Conservation (phyloP, 108 stramenopile species). For the Pinguiococcus pyrenoidosus region DNA sequence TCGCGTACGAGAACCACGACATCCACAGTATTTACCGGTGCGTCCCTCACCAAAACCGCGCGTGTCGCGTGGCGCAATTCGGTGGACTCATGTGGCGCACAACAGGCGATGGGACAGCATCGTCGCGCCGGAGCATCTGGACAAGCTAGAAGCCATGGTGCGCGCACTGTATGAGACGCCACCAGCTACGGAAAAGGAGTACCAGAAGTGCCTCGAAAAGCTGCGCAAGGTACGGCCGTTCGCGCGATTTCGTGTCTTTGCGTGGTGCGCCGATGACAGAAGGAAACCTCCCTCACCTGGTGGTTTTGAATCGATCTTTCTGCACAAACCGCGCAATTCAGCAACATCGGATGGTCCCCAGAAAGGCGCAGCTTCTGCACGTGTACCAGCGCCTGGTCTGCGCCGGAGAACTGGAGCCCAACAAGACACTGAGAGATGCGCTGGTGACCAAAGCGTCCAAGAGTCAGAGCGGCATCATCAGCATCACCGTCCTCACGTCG, state of each 20-base stretch:
- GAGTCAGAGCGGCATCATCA: conserved; percentile 1
- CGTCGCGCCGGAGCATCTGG: neutral
- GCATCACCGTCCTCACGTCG: conserved; percentile 9
- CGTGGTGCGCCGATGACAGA: neutral
- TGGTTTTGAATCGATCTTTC: neutral
- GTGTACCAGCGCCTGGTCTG: neutral
- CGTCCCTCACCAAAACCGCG: too few species aligned
- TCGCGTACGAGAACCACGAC: conserved; percentile 4
- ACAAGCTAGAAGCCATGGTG: neutral
- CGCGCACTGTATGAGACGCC: neutral
- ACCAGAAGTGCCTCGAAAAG: neutral
- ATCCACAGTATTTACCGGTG: conserved; percentile 6
- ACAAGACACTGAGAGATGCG: neutral
- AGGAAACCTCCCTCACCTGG: neutral
- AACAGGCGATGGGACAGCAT: conserved; percentile 1
- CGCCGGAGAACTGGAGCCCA: neutral
- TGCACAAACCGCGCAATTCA: too few species aligned
- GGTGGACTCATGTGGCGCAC: too few species aligned
- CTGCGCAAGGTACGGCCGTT: neutral
- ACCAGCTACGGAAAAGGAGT: neutral
- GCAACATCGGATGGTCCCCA: neutral
- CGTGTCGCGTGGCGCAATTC: too few species aligned
- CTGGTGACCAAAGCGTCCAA: conserved; percentile 8
- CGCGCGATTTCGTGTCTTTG: neutral
- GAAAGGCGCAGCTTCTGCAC: conserved; percentile 9